Conservation (phyloP, 2,329 filamentous ascomycete species). For the Teratosphaeria zuluensis region DNA sequence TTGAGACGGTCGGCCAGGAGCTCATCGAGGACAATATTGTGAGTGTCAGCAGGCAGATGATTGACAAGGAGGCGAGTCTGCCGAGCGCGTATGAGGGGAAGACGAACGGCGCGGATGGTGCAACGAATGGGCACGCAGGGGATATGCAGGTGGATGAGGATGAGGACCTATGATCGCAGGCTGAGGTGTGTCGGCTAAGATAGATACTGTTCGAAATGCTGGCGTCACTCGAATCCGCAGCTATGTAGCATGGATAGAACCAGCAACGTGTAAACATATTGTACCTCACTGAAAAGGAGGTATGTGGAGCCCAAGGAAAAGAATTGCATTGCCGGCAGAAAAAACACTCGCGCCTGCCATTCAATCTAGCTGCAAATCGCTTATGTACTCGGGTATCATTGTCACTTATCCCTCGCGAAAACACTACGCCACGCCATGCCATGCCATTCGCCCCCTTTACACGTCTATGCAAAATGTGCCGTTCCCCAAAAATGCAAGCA, state of each 20-base stretch:
- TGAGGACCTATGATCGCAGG: not conserved
- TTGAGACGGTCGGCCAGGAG: constrained; percentile 91
- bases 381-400: too few relatives aligned
- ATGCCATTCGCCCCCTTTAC: too few relatives aligned
- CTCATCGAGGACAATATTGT: constrained; percentile 99
- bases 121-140: not conserved
- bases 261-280: not conserved
- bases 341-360: too few relatives aligned
- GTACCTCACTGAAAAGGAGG: not conserved
- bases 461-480: too few relatives aligned
- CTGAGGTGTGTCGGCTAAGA: not conserved
- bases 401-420: too few relatives aligned
- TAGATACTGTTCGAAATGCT: not conserved
- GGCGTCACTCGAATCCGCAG: not conserved
- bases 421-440: too few relatives aligned
- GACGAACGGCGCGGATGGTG: not conserved
- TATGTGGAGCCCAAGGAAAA: too few relatives aligned
- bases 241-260: not conserved
- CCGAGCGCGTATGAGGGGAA: not conserved
- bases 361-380: too few relatives aligned
- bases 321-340: too few relatives aligned
- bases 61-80: constrained; percentile 80
- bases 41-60: constrained; percentile 96
- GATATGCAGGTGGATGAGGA: not conserved
- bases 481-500: too few relatives aligned